A percentile compares a stretch with the other conserved stretches of the same genome.
phyloP scores from a whole-genome alignment of 352 stramenopile species.

The Pythium brachiatum region DNA sequence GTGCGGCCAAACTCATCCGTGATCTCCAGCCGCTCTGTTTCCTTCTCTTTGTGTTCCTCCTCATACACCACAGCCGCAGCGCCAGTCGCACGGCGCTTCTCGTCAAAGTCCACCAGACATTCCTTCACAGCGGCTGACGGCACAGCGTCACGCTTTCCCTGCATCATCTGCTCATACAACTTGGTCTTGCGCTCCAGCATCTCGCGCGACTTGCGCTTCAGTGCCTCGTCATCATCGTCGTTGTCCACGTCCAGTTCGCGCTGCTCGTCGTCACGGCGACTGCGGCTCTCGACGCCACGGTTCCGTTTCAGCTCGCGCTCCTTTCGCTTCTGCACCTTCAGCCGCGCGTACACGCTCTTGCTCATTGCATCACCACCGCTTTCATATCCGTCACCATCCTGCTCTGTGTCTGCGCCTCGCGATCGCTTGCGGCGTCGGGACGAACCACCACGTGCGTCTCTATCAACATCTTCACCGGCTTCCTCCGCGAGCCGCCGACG shows the following conservation, averaged over 20 bases:
- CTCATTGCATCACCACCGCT: not conserved
- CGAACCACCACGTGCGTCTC: slow-evolving; percentile 10
- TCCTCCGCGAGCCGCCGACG: slow-evolving; percentile 37
- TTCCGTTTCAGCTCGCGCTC: slow-evolving; percentile 37
- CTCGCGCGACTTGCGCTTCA: slow-evolving; percentile 49
- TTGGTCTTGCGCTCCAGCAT: slow-evolving; percentile 70
- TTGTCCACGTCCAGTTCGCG: slow-evolving; percentile 41
- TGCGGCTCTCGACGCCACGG: slow-evolving; percentile 54
- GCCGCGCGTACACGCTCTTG: slow-evolving; percentile 39
- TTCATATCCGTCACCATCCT: not conserved
- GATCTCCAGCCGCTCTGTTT: slow-evolving; percentile 33
- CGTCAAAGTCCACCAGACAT: slow-evolving; percentile 69
- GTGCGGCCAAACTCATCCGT: slow-evolving; percentile 63
- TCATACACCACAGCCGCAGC: slow-evolving; percentile 18
- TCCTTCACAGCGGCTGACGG: slow-evolving; percentile 30
- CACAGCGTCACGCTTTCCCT: slow-evolving; percentile 23
- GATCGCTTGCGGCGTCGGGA: slow-evolving; percentile 18
- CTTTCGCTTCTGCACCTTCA: slow-evolving; percentile 32
- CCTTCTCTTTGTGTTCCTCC: not conserved
- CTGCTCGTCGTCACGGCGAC: slow-evolving; percentile 45
- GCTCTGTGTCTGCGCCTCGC: slow-evolving; percentile 5
- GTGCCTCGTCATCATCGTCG: slow-evolving; percentile 62
- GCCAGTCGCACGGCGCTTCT: slow-evolving; percentile 36
- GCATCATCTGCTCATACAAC: slow-evolving; percentile 73
- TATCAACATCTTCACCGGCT: slow-evolving; percentile 15